Percentiles rank a stretch among this genome's conserved stretches.
Evolutionary conservation across 108 stramenopile species (phyloP).

Genomic region (Cyclotella atomus): DNA sequence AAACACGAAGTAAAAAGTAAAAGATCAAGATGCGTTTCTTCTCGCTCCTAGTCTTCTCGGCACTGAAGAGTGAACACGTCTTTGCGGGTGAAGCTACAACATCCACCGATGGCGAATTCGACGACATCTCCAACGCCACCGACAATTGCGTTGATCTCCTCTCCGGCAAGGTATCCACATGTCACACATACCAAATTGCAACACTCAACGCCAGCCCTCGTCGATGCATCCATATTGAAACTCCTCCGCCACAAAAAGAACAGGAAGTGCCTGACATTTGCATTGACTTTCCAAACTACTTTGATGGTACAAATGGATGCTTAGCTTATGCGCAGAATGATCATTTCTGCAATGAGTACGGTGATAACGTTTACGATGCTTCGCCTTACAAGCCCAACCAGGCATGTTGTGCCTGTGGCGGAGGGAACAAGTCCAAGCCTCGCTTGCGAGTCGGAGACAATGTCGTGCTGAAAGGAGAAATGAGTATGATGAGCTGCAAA

Average conservation of each 20-base stretch:
- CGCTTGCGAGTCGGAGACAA: slow-evolving; percentile 35
- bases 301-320: slow-evolving; percentile 50
- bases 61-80: too few relatives aligned
- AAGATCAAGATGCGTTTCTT: too few relatives aligned
- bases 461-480: slow-evolving; percentile 21
- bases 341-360: slow-evolving; percentile 1
- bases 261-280: slow-evolving; percentile 13
- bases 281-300: slow-evolving; percentile 26
- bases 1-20: too few relatives aligned
- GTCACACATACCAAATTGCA: slow-evolving; percentile 41
- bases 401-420: slow-evolving; percentile 52
- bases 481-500: slow-evolving; percentile 13
- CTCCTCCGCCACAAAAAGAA: not conserved
- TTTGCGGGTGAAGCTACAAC: too few relatives aligned
- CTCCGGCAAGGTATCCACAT: slow-evolving; percentile 13
- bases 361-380: not conserved
- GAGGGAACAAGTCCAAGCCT: slow-evolving; percentile 14
- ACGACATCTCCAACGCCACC: not conserved
- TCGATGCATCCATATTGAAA: slow-evolving; percentile 47
- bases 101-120: too few relatives aligned
- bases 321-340: slow-evolving; percentile 24
- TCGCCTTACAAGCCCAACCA: slow-evolving; percentile 17
- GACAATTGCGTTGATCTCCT: not conserved
- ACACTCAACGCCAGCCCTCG: slow-evolving; percentile 48
- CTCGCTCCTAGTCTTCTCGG: too few relatives aligned